phyloP scores from a whole-genome alignment of 805 yeast species.

The Nakazawaea ishiwadae region DNA sequence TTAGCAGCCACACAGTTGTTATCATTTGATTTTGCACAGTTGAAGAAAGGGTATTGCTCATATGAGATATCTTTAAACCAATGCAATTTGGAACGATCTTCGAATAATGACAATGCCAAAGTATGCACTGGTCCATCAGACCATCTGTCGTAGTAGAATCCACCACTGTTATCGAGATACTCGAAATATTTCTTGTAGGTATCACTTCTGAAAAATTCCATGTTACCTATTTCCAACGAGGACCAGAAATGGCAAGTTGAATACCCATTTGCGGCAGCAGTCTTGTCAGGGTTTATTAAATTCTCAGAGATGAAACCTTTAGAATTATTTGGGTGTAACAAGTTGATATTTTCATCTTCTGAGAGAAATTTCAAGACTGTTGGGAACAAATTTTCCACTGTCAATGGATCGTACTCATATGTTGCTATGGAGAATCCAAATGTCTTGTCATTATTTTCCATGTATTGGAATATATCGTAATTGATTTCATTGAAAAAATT shows the following conservation, averaged over 20 bases:
- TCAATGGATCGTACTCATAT: constrained; percentile 56
- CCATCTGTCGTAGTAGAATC: constrained; percentile 75
- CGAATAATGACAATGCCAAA: constrained; percentile 43
- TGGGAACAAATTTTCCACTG: constrained; percentile 77
- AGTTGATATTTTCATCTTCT: constrained; percentile 46
- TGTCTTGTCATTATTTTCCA: constrained; percentile 68
- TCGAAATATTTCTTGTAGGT: constrained; percentile 67
- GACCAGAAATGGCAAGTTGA: constrained; percentile 90
- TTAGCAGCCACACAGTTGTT: not conserved
- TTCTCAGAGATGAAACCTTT: constrained; percentile 71
- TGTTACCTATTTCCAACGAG: constrained; percentile 74
- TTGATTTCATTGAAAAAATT: constrained; percentile 71
- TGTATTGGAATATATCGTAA: constrained; percentile 74
- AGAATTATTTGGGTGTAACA: constrained; percentile 55
- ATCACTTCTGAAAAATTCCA: constrained; percentile 69
- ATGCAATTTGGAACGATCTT: constrained; percentile 39
- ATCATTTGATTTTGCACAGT: constrained; percentile 35
- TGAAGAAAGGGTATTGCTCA: constrained; percentile 41
- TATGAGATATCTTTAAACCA: constrained; percentile 54
- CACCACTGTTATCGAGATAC: constrained; percentile 65
- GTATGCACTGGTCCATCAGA: constrained; percentile 55
- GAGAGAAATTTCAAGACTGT: constrained; percentile 58
- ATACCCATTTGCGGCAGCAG: constrained; percentile 44
- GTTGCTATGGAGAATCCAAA: constrained; percentile 77
- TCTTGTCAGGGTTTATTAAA: constrained; percentile 50